phyloP scores from a whole-genome alignment of 2,329 filamentous ascomycete genomes.

The Xylariaceae sp. region DNA sequence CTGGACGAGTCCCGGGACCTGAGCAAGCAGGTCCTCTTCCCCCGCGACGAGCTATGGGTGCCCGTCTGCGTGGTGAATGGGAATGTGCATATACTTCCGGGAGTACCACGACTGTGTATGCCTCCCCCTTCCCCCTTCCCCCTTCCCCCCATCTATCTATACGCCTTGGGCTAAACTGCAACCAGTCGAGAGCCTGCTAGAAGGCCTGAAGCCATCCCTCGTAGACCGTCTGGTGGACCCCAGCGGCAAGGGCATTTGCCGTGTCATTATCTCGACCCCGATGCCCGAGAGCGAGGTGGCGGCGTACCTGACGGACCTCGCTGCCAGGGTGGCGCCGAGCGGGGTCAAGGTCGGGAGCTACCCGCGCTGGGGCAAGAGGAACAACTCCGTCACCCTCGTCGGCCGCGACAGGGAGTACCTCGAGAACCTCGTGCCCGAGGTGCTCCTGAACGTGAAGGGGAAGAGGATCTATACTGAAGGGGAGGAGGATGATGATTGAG shows the following conservation, averaged over 20 bases:
- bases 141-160: not conserved
- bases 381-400: conserved; percentile 87
- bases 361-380: conserved; percentile 80
- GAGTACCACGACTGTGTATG: conserved; percentile 74
- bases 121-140: conserved; percentile 3
- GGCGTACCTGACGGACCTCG: conserved; percentile 73
- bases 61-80: conserved; percentile 84
- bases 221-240: conserved; percentile 69
- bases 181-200: conserved; percentile 66
- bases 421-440: conserved; percentile 72
- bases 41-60: conserved; percentile 80
- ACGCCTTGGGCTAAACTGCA: not conserved
- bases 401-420: conserved; percentile 69
- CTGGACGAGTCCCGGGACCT: conserved; percentile 61
- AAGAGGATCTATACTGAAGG: conserved; percentile 65
- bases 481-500: conserved; percentile 50
- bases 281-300: conserved; percentile 82
- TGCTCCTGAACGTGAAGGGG: conserved; percentile 71
- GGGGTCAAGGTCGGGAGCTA: conserved; percentile 95
- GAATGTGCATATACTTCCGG: conserved; percentile 89
- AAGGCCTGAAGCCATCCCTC: conserved; percentile 67
- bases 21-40: conserved; percentile 71
- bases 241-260: conserved; percentile 71
- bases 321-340: conserved; percentile 63
- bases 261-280: conserved; percentile 82